A percentile compares a stretch with the other conserved stretches of the same genome.
phyloP scores from a whole-genome alignment of 2,329 filamentous ascomycete species.

The Ilyonectria sp. region DNA sequence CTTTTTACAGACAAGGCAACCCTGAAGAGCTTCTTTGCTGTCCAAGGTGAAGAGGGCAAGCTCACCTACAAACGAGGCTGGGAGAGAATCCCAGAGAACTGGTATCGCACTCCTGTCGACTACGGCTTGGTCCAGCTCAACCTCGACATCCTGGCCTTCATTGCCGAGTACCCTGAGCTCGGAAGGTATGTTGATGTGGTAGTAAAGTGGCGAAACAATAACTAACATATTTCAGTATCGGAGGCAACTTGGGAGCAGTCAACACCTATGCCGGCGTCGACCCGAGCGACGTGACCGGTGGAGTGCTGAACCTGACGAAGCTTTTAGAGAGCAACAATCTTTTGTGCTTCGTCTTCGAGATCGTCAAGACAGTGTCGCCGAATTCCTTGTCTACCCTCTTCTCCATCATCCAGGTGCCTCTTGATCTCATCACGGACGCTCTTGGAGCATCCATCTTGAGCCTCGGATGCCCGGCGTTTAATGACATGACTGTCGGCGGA shows the following conservation, averaged over 20 bases:
- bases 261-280: slow-evolving; percentile 65
- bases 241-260: slow-evolving; percentile 65
- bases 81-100: slow-evolving; percentile 67
- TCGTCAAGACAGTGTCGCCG: slow-evolving; percentile 50
- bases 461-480: slow-evolving; percentile 27
- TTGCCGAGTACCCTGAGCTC: slow-evolving; percentile 57
- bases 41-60: slow-evolving; percentile 57
- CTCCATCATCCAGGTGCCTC: slow-evolving; percentile 16
- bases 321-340: slow-evolving; percentile 63
- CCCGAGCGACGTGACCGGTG: slow-evolving; percentile 59
- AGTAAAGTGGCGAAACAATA: too few species aligned
- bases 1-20: slow-evolving; percentile 49
- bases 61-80: slow-evolving; percentile 61
- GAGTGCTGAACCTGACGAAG: slow-evolving; percentile 58
- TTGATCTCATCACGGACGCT: slow-evolving; percentile 23
- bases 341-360: slow-evolving; percentile 56
- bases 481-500: slow-evolving; percentile 24
- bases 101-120: slow-evolving; percentile 60
- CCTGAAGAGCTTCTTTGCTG: slow-evolving; percentile 62
- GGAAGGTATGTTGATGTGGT: slow-evolving; percentile 4
- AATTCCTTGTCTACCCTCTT: slow-evolving; percentile 29
- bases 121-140: slow-evolving; percentile 59
- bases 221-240: slow-evolving; percentile 53
- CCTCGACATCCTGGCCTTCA: slow-evolving; percentile 55
- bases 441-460: slow-evolving; percentile 17